Evolutionary conservation across 129 eudicot genomes (phyloP), one percentile per base, ranked within the genome.

Genomic region (Gnaphalium uliginosum): DNA sequence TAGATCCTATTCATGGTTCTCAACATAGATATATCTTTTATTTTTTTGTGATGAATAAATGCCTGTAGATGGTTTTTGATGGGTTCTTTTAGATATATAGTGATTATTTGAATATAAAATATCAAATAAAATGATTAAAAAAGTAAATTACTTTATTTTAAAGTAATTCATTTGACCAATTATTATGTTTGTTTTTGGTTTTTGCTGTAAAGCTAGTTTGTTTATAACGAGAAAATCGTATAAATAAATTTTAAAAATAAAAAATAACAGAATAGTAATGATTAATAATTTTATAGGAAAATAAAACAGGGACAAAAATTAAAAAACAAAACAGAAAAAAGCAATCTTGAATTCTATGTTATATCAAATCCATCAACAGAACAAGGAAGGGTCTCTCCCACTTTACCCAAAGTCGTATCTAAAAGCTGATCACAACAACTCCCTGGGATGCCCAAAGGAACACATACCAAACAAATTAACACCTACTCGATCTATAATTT

Each of bases 381-480:
- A 70, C 30, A 70, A 70, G 75, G 75, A 70, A 70, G 75, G 63
- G 75, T 70, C 75, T 70, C 75, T 70, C 63, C 62, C 43, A 69
- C 74, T 69, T 17, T 69, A 48, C 62, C 61, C 61, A 48, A 50
- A 46, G 23, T 46, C 61, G 8, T 27, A 15, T 30, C n/a, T 4
- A 63, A 63, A 29, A 63, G 74, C 74, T 48, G 61, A 48, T 17
- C 62, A 26, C 30, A 22, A 68, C 37, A 50, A 50, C 74, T 18
- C 33, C 66, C 66, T 22, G 35, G 19, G 26, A 22, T 56, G 61
- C 61, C 61, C 61, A 56, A 56, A 56, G n/a, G n/a, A 46, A 46
- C 5, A 46, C 4, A 46, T 14, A 46, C 2, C 5, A 43, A 43
- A 43, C 4, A 8, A 11, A 53, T 53, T 17, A 19, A 53, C 60